Base-by-base conservation (phyloP, 768 basidiomycete species). In the Podaxis rugospora region DNA sequence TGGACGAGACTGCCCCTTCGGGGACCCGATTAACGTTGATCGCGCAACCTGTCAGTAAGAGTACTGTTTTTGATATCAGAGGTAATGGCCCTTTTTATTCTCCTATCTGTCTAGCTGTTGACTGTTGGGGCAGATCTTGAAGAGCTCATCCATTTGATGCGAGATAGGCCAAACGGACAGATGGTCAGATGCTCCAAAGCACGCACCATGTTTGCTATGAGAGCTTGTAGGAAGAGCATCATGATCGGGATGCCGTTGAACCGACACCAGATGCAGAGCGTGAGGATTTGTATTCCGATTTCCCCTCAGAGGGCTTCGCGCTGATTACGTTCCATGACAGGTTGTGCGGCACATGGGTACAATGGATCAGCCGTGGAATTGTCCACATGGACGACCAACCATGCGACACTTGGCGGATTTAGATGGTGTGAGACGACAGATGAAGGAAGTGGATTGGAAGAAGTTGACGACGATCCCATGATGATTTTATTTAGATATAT, bases 161-260 rank as follows among this genome's bases (percentile, higher is more conserved):
- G 84, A 39, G 91, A 95, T 67, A 79, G 82, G 6, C 88, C 93
- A 0, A 72, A 79, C 0, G 91, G 92, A 1, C 85, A 88, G 67
- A 90, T 93, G 83, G 92, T 97, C 0, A 81, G 97, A 21, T 97
- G 94, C 69, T 89, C 90, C 14, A 98, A 98, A 72, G 93, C 92
- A 14, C 83, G 95, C 14, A 81, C 87, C 4, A 98, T 99, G 95
- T 98, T 99, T 69, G 97, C 97, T 0, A 92, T 88, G 83, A 84
- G 95, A 37, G 97, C 97, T 0, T 99, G 97, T 73, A 73, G 96
- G 64, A 95, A 92, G 76, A 98, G 95, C 72, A 88, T 97, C 44
- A 99, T 98, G 97, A 81, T 98, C 47, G 95, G 97, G 3, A 92
- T 85, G 76, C 80, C 94, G 10, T 78, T 98, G 62, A 93, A 82